These are phyloP conservation scores for Podila verticillata DNA, from an alignment of 192 early-diverging fungal species.

Conservation along the genomic window DNA sequence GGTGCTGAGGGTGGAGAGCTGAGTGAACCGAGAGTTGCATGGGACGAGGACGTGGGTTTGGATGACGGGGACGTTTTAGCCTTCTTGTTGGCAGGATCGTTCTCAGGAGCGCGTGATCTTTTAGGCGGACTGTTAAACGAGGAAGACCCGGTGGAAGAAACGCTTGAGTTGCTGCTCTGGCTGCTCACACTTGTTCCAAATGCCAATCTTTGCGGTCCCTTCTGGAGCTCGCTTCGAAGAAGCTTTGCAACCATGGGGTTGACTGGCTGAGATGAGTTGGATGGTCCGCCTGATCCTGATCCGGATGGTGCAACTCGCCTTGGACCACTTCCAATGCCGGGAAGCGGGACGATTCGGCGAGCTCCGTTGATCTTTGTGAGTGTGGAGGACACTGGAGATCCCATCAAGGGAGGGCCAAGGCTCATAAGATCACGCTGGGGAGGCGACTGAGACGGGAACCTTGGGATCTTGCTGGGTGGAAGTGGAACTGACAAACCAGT, in stretches of 20 bases:
- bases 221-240: neutral
- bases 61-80: neutral
- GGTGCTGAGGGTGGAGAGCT: neutral
- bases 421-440: neutral
- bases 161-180: neutral
- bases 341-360: neutral
- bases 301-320: conserved; percentile 16
- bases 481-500: conserved; percentile 20
- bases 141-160: neutral
- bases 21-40: too few relatives aligned
- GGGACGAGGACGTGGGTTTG: neutral
- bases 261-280: neutral
- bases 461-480: conserved; percentile 9
- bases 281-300: neutral
- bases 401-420: neutral
- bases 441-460: conserved; percentile 1
- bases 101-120: neutral
- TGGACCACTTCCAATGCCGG: conserved; percentile 24
- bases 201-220: conserved; percentile 7
- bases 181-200: neutral
- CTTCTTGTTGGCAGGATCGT: neutral
- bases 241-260: neutral
- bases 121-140: neutral
- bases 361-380: neutral
- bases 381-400: neutral